These are phyloP conservation scores for Diplotaxis tenuifolia DNA, from an alignment of 345 rosid genomes.

Conservation along the genomic window DNA sequence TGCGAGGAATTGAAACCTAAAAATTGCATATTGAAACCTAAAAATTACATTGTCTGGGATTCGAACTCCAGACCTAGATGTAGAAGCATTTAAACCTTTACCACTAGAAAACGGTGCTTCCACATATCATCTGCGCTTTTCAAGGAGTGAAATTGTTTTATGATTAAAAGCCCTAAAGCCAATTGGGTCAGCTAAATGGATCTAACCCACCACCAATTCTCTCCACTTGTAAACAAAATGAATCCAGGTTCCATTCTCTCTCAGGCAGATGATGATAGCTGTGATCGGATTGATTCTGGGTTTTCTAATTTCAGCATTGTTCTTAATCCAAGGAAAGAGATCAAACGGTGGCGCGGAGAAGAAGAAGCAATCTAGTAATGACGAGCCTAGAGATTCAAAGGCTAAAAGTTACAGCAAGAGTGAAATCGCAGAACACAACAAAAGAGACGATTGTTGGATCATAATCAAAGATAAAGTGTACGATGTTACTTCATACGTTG, in stretches of 20 bases:
- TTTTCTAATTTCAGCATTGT: constrained; percentile 43
- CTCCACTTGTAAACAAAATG: not conserved
- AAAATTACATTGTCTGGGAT: too few species aligned
- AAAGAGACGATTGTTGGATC: constrained; percentile 87
- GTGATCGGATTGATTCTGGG: constrained; percentile 45
- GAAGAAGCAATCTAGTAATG: constrained; percentile 30
- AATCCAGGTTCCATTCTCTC: constrained; percentile 1
- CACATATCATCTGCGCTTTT: too few species aligned
- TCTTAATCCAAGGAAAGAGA: constrained; percentile 41
- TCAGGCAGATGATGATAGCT: constrained; percentile 37
- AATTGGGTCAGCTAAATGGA: constrained; percentile 1
- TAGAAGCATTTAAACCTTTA: too few species aligned
- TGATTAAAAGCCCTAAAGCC: not conserved
- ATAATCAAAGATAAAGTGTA: constrained; percentile 77
- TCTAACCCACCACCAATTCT: not conserved
- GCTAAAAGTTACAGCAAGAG: constrained; percentile 48
- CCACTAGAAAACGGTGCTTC: too few species aligned
- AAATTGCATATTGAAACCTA: too few species aligned
- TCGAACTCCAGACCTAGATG: too few species aligned
- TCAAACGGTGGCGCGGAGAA: constrained; percentile 26
- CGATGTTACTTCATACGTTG: constrained; percentile 89
- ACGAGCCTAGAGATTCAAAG: constrained; percentile 29
- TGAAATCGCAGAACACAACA: constrained; percentile 66
- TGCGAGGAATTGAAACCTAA: too few species aligned
- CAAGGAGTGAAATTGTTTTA: too few species aligned